Base-by-base conservation (phyloP, 106 monocot species). In the Cymbidium sinense region DNA sequence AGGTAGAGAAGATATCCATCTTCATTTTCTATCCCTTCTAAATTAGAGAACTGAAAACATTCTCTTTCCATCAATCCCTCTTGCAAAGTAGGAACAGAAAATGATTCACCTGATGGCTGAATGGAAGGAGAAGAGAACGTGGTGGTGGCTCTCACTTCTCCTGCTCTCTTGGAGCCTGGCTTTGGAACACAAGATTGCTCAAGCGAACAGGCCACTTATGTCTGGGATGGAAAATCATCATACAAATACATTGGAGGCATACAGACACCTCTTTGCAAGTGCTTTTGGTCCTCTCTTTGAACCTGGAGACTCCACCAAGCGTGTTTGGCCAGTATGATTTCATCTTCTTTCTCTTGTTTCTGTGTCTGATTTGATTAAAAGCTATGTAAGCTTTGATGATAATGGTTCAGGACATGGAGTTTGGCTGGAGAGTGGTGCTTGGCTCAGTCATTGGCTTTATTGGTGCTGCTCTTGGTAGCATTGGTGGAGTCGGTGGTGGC, bases 401-500 rank as follows among this genome's bases (percentile, higher is more conserved):
- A 36, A 65, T 55, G 29, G 23, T 15, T 30, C 79, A 85, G 85
- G 85, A 82, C 9, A 75, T 88, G 85, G 85, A 85, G 80, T 83
- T 88, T 43, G 85, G 85, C 52, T 88, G 85, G 88, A 64, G 83
- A 51, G 82, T 88, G 0, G 83, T 85, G 65, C 43, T 88, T 0
- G 88, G 88, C 1, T 81, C 83, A 7, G 33, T 70, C 70, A 88
- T 88, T 30, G 88, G 85, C 1, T 85, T 88, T 36, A 70, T 85
- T 0, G 88, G 88, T 4, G 85, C 88, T 5, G 88, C 85, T n/a
- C 51, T 88, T 12, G 88, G 88, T 1, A 88, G 88, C 78, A 83
- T 88, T 17, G 88, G 88, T 3, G 88, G 88, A 0, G 88, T 88
- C 7, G 88, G 88, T 3, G 88, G 88, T 0, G 88, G 88, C 21